phyloP scores from a whole-genome alignment of 768 basidiomycete genomes.

The Podaxis sp. region DNA sequence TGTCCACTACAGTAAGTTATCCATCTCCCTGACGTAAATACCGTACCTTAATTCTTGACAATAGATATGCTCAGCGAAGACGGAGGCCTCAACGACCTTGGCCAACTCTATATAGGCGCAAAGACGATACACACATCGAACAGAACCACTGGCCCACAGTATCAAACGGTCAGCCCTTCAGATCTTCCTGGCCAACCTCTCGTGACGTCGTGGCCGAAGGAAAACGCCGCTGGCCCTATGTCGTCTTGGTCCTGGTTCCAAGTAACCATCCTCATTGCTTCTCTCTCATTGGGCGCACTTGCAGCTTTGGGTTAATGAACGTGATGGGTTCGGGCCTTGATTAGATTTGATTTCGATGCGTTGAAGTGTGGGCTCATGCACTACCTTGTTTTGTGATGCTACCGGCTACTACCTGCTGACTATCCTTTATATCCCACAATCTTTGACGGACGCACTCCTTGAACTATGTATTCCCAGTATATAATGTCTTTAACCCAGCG shows the following conservation, averaged over 20 bases:
- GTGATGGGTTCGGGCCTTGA: not conserved
- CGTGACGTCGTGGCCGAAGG: slow-evolving; percentile 32
- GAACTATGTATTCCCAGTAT: not conserved
- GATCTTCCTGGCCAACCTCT: slow-evolving; percentile 34
- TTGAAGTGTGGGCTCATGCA: not conserved
- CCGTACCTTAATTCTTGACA: slow-evolving; percentile 1
- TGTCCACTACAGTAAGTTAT: slow-evolving; percentile 39
- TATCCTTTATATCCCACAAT: not conserved
- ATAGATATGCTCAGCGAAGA: slow-evolving; percentile 43
- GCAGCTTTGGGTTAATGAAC: not conserved
- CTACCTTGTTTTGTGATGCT: not conserved
- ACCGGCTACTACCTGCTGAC: not conserved
- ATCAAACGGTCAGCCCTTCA: slow-evolving; percentile 32
- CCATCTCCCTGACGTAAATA: not conserved
- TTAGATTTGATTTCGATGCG: not conserved
- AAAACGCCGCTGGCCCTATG: slow-evolving; percentile 19
- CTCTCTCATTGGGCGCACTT: not conserved
- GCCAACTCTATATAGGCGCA: slow-evolving; percentile 45
- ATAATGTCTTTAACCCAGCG: not conserved
- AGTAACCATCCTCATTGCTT: not conserved
- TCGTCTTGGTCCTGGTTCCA: slow-evolving; percentile 11
- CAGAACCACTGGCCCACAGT: slow-evolving; percentile 28
- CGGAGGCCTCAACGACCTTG: slow-evolving; percentile 43
- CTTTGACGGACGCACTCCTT: not conserved
- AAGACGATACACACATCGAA: slow-evolving; percentile 40